These are phyloP conservation scores for Xylaria sp. DNA, from an alignment of 2,329 filamentous ascomycete species.

Conservation along the genomic window DNA sequence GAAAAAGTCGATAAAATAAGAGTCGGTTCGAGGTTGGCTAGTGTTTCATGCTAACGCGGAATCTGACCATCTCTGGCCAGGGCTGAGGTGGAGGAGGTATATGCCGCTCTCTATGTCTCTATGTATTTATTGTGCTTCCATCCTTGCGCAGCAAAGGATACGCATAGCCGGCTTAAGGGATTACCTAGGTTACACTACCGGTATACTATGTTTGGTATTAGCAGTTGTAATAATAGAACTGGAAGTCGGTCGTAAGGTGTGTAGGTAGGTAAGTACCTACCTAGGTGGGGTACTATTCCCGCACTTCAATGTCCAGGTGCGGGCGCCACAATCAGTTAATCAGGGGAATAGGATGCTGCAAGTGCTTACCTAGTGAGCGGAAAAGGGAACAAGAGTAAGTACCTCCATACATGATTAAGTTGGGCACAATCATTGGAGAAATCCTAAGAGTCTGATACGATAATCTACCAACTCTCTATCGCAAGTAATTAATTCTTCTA, in stretches of 20 bases:
- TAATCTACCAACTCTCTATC: neutral
- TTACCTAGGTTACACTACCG: too few relatives aligned
- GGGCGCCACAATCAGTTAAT: neutral
- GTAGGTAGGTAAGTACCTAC: too few relatives aligned
- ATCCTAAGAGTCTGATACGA: conserved; percentile 2
- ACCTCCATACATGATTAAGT: too few relatives aligned
- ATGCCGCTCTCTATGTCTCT: neutral
- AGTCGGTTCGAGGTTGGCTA: neutral
- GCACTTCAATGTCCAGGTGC: too few relatives aligned
- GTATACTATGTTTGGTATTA: neutral
- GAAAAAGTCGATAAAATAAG: neutral
- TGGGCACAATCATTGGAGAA: too few relatives aligned
- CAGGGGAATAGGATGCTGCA: neutral
- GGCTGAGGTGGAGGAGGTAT: neutral
- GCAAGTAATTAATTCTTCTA: conserved; percentile 5
- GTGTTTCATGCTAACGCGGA: neutral
- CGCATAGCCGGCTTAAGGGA: too few relatives aligned
- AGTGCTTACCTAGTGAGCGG: neutral
- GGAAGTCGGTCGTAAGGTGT: too few relatives aligned
- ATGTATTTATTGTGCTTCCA: neutral
- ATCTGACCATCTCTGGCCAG: neutral
- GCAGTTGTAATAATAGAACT: neutral
- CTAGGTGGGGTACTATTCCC: too few relatives aligned
- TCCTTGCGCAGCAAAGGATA: too few relatives aligned
- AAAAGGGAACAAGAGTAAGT: neutral